Evolutionary conservation across 192 early-diverging fungal species (phyloP).

Genomic region (Coemansia sp.): DNA sequence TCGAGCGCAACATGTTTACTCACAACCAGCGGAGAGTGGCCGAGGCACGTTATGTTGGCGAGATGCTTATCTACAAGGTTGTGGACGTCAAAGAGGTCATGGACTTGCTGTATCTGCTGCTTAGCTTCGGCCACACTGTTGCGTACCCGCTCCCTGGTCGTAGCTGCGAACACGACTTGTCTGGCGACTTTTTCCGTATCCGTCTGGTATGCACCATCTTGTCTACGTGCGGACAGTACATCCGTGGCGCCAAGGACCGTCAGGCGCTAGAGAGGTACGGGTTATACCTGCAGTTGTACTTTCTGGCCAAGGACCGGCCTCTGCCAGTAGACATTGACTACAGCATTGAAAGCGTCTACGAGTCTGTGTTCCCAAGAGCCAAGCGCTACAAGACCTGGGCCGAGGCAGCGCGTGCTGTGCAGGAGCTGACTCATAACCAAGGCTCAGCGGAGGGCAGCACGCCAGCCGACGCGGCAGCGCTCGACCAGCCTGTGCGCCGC

Average conservation of each 20-base stretch:
- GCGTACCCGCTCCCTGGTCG: conserved; percentile 50
- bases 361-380: conserved; percentile 61
- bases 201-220: conserved; percentile 83
- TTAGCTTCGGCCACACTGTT: conserved; percentile 81
- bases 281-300: conserved; percentile 86
- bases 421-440: not conserved
- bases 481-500: not conserved
- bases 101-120: conserved; percentile 79
- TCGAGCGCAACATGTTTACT: conserved; percentile 91
- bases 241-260: conserved; percentile 55
- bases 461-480: not conserved
- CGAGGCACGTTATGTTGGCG: conserved; percentile 79
- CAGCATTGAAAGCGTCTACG: conserved; percentile 75
- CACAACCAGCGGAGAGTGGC: conserved; percentile 90
- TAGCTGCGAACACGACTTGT: conserved; percentile 68
- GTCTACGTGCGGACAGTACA: conserved; percentile 78
- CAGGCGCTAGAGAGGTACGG: conserved; percentile 56
- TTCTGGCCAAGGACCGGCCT: conserved; percentile 71
- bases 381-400: conserved; percentile 60
- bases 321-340: conserved; percentile 89
- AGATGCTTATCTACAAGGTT: conserved; percentile 88
- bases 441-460: not conserved
- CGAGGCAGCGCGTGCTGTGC: conserved; percentile 73
- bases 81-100: conserved; percentile 75
- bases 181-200: conserved; percentile 89